Evolutionary conservation across 139 green algal genomes (phyloP).

Genomic region (Chlamydomonas sp.): DNA sequence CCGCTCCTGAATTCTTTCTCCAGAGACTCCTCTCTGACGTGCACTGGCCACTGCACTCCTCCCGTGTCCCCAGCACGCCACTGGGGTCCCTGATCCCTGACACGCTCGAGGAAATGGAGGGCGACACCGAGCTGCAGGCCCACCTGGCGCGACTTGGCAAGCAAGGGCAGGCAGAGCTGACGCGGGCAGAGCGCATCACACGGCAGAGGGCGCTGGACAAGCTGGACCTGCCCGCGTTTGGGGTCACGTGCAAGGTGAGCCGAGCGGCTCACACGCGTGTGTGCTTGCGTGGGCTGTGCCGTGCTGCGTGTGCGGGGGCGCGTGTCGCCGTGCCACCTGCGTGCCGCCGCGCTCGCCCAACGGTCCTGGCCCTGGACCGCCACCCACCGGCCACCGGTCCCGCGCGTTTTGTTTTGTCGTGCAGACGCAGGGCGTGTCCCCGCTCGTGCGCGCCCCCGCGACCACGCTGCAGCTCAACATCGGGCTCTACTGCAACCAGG

Average conservation of each 20-base stretch:
- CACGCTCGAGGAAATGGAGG: constrained; percentile 64
- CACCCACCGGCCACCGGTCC: too few species aligned
- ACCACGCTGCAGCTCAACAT: constrained; percentile 92
- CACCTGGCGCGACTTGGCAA: constrained; percentile 7
- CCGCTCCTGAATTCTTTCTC: too few species aligned
- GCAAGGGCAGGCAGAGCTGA: constrained; percentile 60
- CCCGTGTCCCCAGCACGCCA: too few species aligned
- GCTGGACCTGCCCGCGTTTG: constrained; percentile 29
- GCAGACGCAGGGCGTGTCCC: constrained; percentile 17
- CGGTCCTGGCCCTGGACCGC: constrained; percentile 1
- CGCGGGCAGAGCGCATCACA: constrained; percentile 51
- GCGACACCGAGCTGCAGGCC: constrained; percentile 39
- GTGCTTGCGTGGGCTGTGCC: background rate
- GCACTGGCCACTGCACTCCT: too few species aligned
- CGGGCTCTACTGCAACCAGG: constrained; percentile 98
- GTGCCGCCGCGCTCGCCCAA: constrained; percentile 1
- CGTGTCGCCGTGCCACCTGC: background rate
- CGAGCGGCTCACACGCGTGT: background rate
- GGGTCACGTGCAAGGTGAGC: background rate
- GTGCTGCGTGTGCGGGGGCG: too few species aligned
- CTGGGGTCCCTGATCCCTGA: constrained; percentile 67
- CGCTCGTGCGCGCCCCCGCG: constrained; percentile 45
- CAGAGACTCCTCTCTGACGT: too few species aligned
- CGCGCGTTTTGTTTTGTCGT: constrained; percentile 10
- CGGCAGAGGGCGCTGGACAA: constrained; percentile 42